Base-by-base conservation (phyloP, 345 rosid species). In the Excoecaria agallocha region DNA sequence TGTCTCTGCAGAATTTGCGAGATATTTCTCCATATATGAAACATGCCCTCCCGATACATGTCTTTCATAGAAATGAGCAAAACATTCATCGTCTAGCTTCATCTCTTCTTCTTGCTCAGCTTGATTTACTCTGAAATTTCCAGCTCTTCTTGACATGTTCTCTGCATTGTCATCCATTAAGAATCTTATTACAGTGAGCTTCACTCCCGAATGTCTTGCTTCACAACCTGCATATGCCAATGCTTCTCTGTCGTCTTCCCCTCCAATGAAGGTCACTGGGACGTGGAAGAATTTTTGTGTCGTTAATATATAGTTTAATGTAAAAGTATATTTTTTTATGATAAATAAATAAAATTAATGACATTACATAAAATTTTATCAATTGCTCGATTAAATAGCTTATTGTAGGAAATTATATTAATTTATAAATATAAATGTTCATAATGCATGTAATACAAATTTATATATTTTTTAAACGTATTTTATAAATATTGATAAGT, bases 61-160 rank as follows among this genome's bases (percentile, higher is more conserved):
- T 71, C 84, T 86, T 71, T 90, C 97, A 5, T 93, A 95, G 84
- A 93, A 95, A 22, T 87, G 77, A 7, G 98, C 94, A 24, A 93
- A 95, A 74, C 87, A 84, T 78, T 95, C 99, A 3, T 91, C 98
- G 50, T 95, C 99, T 11, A 93, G 89, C 83, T 82, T 95, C 97
- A 91, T 91, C 75, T 93, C 98, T 75, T 86, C 92, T 70, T 93
- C 93, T 68, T 85, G 87, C 84, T 88, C 94, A 0, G 87, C 86
- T 38, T 75, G 66, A 4, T 78, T 89, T 37, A 78, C 87, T 68
- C 87, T 89, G 67, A 73, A 84, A 24, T 82, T 86, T 52, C 83
- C 83, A 0, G 30, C 30, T 72, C 93, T 89, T 78, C 87, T 87
- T 3, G 85, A 82, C 25, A 85, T 77, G 12, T 80, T 86, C 16